phyloP scores from a whole-genome alignment of 495 filamentous ascomycete species.

The Talaromyces liani region DNA sequence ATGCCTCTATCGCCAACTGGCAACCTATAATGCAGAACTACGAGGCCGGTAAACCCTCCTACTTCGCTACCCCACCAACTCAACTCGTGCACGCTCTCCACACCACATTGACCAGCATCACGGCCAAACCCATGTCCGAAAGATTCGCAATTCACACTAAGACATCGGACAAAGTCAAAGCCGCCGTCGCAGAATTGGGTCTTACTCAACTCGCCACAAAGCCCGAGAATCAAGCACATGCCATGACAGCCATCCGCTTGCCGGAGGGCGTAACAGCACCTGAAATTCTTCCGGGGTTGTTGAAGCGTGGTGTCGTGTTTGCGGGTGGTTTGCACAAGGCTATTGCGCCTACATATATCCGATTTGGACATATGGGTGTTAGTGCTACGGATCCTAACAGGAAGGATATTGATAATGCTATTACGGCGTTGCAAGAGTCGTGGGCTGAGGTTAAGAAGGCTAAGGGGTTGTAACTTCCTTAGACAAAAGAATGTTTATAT shows the following conservation, averaged over 20 bases:
- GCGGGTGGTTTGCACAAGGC: constrained; percentile 92
- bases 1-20: constrained; percentile 95
- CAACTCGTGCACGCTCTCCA: constrained; percentile 92
- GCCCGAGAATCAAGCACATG: constrained; percentile 86
- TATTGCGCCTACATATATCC: constrained; percentile 62
- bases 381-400: constrained; percentile 55
- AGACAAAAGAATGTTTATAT: neutral
- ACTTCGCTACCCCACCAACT: constrained; percentile 94
- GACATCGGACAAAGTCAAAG: constrained; percentile 76
- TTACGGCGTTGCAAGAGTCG: constrained; percentile 66
- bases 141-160: constrained; percentile 72
- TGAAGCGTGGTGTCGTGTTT: constrained; percentile 89
- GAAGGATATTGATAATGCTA: constrained; percentile 72
- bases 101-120: constrained; percentile 84
- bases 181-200: constrained; percentile 67
- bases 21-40: constrained; percentile 98
- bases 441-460: constrained; percentile 59
- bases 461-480: constrained; percentile 31
- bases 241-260: constrained; percentile 96
- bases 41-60: constrained; percentile 91
- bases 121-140: constrained; percentile 65
- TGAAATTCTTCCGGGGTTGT: constrained; percentile 75
- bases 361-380: constrained; percentile 94
- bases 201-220: constrained; percentile 77
- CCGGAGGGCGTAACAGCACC: constrained; percentile 73